Evolutionary conservation across 169 alveolate species (phyloP).

Genomic region (Miamiensis avidus): DNA sequence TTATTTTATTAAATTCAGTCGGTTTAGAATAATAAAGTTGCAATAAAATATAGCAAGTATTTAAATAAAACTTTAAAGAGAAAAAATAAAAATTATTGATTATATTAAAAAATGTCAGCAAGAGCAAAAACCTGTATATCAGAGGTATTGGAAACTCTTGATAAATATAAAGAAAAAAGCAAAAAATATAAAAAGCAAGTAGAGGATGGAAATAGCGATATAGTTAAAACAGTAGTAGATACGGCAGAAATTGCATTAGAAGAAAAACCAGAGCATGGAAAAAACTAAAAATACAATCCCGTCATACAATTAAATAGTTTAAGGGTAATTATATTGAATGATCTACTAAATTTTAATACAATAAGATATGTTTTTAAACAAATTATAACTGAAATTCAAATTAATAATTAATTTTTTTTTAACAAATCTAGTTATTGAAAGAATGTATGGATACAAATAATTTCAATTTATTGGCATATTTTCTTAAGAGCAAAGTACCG

Average conservation of each 20-base stretch:
- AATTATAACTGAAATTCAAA: too few relatives aligned
- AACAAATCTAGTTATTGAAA: not conserved
- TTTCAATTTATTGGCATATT: not conserved
- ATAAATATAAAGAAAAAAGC: not conserved
- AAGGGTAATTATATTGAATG: not conserved
- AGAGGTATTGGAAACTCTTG: not conserved
- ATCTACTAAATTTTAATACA: not conserved
- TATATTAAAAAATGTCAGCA: too few relatives aligned
- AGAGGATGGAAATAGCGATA: not conserved
- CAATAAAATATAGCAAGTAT: too few relatives aligned
- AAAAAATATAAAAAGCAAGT: not conserved
- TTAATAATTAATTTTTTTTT: too few relatives aligned
- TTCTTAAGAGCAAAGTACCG: not conserved
- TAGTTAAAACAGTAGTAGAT: not conserved
- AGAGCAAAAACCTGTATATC: not conserved
- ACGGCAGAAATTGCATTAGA: not conserved
- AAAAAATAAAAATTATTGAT: too few relatives aligned
- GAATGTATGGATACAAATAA: not conserved
- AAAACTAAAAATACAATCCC: not conserved
- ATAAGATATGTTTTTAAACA: too few relatives aligned
- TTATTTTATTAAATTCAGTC: too few relatives aligned
- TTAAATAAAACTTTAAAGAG: too few relatives aligned
- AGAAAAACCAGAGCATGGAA: not conserved
- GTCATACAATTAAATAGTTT: too few relatives aligned
- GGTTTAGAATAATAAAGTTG: too few relatives aligned